These are phyloP conservation scores for Ascodesmis nigricans DNA, from an alignment of 495 filamentous ascomycete species.

Conservation along the genomic window DNA sequence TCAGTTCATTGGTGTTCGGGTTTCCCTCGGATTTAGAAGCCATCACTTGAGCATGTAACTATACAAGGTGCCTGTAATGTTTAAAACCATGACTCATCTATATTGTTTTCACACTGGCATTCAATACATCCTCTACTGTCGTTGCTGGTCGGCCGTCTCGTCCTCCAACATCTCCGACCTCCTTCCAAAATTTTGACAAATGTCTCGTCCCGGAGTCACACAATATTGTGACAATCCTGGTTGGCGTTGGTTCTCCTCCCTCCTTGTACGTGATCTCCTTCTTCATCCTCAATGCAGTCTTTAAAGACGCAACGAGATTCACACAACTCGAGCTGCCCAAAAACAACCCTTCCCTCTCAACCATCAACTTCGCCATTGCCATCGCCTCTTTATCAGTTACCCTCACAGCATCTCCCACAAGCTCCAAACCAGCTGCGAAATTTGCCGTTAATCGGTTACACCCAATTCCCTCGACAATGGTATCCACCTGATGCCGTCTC, in stretches of 20 bases:
- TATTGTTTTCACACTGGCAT: constrained; percentile 8
- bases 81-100: too few relatives aligned
- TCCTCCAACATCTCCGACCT: constrained; percentile 47
- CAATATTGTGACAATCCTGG: constrained; percentile 70
- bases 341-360: constrained; percentile 91
- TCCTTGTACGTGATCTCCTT: too few relatives aligned
- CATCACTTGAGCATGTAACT: too few relatives aligned
- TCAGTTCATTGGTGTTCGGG: too few relatives aligned
- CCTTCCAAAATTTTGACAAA: constrained; percentile 83
- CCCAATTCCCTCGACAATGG: constrained; percentile 87
- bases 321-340: constrained; percentile 83
- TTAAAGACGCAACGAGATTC: constrained; percentile 84
- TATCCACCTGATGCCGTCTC: constrained; percentile 75
- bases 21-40: too few relatives aligned
- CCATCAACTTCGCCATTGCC: constrained; percentile 82
- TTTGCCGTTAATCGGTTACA: constrained; percentile 83
- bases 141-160: constrained; percentile 27
- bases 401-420: constrained; percentile 74
- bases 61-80: too few relatives aligned
- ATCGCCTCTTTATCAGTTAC: constrained; percentile 84
- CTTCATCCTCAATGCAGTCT: constrained; percentile 51
- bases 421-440: constrained; percentile 60
- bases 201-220: constrained; percentile 85
- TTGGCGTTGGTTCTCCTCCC: too few relatives aligned
- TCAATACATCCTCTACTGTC: constrained; percentile 19